These are phyloP conservation scores for Lachancea dasiensis DNA, from an alignment of 805 yeast species.

Conservation along the genomic window DNA sequence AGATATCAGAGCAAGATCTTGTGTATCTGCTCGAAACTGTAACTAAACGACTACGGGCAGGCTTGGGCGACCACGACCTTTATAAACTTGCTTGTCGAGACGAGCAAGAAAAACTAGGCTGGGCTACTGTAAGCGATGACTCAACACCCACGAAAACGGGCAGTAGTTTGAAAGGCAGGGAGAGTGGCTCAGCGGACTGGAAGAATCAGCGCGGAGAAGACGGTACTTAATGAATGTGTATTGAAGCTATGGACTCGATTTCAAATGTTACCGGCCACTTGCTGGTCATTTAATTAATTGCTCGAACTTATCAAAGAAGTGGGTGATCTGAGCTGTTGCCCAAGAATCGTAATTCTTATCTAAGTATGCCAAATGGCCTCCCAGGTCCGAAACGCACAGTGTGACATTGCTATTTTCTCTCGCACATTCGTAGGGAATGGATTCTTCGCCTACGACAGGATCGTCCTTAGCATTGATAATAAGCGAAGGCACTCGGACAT, in stretches of 20 bases:
- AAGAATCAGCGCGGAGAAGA: conserved; percentile 71
- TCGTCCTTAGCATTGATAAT: conserved; percentile 58
- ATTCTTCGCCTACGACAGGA: conserved; percentile 50
- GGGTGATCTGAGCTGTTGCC: conserved; percentile 40
- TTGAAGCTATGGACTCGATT: too few relatives aligned
- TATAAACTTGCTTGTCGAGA: conserved; percentile 30
- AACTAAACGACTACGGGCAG: conserved; percentile 33
- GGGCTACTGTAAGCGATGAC: conserved; percentile 13
- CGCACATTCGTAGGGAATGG: conserved; percentile 47
- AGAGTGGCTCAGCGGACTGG: conserved; percentile 78
- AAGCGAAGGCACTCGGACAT: conserved; percentile 56
- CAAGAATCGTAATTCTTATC: conserved; percentile 42
- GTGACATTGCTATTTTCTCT: conserved; percentile 51
- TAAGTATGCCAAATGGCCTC: conserved; percentile 63
- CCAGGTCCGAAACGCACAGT: conserved; percentile 53
- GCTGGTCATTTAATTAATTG: conserved; percentile 23
- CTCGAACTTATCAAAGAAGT: conserved; percentile 37
- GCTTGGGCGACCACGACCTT: conserved; percentile 33
- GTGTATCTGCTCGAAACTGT: conserved; percentile 31
- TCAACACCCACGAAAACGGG: conserved; percentile 6
- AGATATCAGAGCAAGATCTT: conserved; percentile 38
- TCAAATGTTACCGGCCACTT: too few relatives aligned
- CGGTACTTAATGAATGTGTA: conserved; percentile 35
- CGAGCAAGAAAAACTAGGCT: conserved; percentile 33
- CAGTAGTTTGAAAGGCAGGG: conserved; percentile 39